phyloP scores from a whole-genome alignment of 345 rosid genomes.

The Camelina neglecta region DNA sequence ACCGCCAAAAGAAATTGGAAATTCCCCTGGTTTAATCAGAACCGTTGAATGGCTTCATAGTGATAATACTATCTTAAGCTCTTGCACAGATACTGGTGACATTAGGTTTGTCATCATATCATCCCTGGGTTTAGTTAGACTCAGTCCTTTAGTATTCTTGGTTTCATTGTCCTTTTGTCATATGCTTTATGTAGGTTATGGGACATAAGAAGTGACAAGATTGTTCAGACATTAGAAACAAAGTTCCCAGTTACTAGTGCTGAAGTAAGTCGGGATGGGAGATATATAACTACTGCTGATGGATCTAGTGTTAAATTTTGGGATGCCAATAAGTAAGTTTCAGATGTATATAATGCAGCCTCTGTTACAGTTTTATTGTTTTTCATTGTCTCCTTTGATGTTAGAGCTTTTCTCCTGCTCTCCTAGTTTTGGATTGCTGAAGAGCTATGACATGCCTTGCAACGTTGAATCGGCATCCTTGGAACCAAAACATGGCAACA shows the following conservation, averaged over 20 bases:
- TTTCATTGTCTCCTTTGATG: constrained; percentile 17
- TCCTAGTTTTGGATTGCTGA: constrained; percentile 80
- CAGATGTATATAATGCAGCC: not conserved
- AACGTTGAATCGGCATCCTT: constrained; percentile 72
- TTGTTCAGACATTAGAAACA: constrained; percentile 85
- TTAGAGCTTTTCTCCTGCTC: constrained; percentile 22
- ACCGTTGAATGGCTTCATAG: constrained; percentile 95
- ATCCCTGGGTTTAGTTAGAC: constrained; percentile 8
- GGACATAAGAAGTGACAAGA: constrained; percentile 88
- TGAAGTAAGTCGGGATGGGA: constrained; percentile 95
- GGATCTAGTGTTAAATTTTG: constrained; percentile 94
- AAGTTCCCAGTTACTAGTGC: constrained; percentile 88
- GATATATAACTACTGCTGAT: constrained; percentile 91
- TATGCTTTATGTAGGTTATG: constrained; percentile 62
- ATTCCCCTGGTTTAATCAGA: constrained; percentile 88
- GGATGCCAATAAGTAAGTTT: constrained; percentile 95
- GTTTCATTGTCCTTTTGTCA: constrained; percentile 12
- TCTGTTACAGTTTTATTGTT: constrained; percentile 4
- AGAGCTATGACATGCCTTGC: constrained; percentile 93
- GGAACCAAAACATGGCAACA: constrained; percentile 64
- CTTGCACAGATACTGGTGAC: constrained; percentile 87
- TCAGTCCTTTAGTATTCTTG: not conserved
- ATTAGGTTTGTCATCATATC: constrained; percentile 63
- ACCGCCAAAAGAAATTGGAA: constrained; percentile 85
- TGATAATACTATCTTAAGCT: constrained; percentile 92